Evolutionary conservation across 345 rosid genomes (phyloP).

Genomic region (Populus pruinosa): DNA sequence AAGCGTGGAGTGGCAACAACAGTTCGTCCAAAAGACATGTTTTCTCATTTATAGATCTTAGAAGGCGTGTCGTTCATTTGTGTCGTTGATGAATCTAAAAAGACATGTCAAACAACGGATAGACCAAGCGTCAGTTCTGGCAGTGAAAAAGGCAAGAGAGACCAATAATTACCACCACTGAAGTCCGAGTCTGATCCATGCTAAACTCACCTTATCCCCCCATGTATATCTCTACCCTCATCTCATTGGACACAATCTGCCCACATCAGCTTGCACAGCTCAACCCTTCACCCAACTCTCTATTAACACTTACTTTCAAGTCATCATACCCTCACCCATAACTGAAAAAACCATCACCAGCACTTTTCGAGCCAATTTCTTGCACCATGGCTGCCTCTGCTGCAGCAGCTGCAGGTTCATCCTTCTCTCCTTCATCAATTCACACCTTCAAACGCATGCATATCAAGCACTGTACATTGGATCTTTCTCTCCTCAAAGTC

Average conservation of each 20-base stretch:
- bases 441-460: conserved; percentile 38
- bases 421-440: conserved; percentile 41
- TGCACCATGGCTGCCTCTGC: conserved; percentile 38
- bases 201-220: conserved; percentile 8
- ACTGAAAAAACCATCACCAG: conserved; percentile 12
- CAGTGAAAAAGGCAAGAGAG: neutral
- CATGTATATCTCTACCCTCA: neutral
- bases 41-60: neutral
- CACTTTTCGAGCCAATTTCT: neutral
- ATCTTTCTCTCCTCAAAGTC: conserved; percentile 13
- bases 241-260: conserved; percentile 31
- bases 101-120: neutral
- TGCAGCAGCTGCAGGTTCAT: conserved; percentile 39
- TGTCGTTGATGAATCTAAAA: too few species aligned
- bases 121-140: neutral
- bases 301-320: neutral
- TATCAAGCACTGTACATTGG: conserved; percentile 21
- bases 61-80: neutral
- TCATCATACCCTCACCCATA: neutral
- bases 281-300: neutral
- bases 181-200: conserved; percentile 9
- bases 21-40: neutral
- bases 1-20: too few species aligned
- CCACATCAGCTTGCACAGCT: conserved; percentile 31
- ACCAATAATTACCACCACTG: neutral